phyloP scores from a whole-genome alignment of 768 basidiomycete genomes.

The Gautieria morchelliformis region DNA sequence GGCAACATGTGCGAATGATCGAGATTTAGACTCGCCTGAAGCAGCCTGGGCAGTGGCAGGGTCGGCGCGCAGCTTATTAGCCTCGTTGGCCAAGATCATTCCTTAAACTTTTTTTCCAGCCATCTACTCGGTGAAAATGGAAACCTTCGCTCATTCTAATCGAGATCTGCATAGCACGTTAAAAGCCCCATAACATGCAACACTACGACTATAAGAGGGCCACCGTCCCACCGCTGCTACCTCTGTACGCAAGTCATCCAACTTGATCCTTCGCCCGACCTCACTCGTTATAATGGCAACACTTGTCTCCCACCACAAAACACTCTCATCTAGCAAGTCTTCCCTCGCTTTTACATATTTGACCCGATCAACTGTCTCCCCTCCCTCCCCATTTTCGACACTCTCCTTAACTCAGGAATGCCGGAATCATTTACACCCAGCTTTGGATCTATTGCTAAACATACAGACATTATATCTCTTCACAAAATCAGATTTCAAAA shows the following conservation, averaged over 20 bases:
- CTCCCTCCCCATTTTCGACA: neutral
- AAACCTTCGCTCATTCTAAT: neutral
- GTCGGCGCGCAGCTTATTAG: neutral
- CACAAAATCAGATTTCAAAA: slow-evolving; percentile 18
- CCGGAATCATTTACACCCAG: neutral
- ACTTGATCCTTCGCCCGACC: neutral
- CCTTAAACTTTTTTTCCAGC: neutral
- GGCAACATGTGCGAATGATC: neutral
- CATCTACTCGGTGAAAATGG: slow-evolving; percentile 1
- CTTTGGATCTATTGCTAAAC: neutral
- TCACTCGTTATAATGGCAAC: neutral
- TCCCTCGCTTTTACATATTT: neutral
- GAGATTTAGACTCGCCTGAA: neutral
- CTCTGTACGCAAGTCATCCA: slow-evolving; percentile 2
- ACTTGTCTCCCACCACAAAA: neutral
- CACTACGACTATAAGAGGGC: neutral
- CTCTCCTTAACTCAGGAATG: neutral
- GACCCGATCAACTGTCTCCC: neutral
- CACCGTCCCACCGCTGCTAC: neutral
- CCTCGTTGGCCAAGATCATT: slow-evolving; percentile 6
- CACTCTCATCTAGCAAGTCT: neutral
- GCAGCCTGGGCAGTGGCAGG: neutral
- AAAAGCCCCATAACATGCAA: neutral
- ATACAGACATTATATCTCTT: slow-evolving; percentile 16
- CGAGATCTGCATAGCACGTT: neutral